phyloP scores from a whole-genome alignment of 257 asterid species.

The Coffea canephora region DNA sequence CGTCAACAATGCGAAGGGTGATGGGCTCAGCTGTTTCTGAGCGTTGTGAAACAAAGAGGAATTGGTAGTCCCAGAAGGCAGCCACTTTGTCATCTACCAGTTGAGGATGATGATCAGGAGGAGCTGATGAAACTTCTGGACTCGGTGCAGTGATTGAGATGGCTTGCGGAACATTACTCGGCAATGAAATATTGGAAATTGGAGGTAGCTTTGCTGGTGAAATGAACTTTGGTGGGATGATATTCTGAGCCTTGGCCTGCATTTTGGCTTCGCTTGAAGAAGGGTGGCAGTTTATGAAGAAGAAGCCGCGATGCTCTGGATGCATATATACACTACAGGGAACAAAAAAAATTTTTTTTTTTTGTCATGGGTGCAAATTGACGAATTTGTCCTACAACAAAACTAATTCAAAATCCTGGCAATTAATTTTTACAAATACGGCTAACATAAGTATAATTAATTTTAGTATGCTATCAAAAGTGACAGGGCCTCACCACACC shows the following conservation, averaged over 20 bases:
- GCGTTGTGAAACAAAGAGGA: constrained; percentile 85
- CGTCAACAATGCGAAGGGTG: constrained; percentile 70
- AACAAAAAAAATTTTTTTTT: too few species aligned
- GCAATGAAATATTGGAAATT: constrained; percentile 39
- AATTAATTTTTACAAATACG: too few species aligned
- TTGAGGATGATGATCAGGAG: constrained; percentile 13
- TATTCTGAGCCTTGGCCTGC: constrained; percentile 61
- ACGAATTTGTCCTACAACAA: too few species aligned
- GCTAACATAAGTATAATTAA: too few species aligned
- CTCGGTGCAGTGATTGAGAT: constrained; percentile 54
- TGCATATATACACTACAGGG: too few species aligned
- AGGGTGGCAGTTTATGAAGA: neutral
- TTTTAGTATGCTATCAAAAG: too few species aligned
- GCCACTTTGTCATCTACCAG: constrained; percentile 52
- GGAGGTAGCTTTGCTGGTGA: constrained; percentile 43
- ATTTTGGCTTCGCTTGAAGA: constrained; percentile 29
- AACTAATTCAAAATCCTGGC: too few species aligned
- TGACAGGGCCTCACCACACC: too few species aligned
- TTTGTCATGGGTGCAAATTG: too few species aligned
- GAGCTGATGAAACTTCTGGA: constrained; percentile 20
- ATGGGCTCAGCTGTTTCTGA: constrained; percentile 66
- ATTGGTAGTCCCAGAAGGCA: constrained; percentile 91
- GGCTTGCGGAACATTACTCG: constrained; percentile 48
- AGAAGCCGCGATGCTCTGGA: neutral
- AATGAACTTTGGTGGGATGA: constrained; percentile 47